Conservation (phyloP, 78 protist genomes). For the Cyanophora paradoxa region DNA sequence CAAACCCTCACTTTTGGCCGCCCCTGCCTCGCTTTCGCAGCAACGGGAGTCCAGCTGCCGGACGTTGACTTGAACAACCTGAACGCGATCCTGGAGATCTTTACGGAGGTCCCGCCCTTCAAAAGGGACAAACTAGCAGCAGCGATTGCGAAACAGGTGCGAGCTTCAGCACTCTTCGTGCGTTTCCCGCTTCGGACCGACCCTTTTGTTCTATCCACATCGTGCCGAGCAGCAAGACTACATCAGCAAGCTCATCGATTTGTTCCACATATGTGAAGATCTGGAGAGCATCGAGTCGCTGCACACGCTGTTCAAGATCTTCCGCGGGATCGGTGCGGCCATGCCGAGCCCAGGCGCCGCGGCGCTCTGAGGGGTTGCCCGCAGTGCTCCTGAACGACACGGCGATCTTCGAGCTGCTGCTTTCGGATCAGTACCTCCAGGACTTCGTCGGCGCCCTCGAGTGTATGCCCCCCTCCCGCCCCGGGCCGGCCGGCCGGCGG, state of each 20-base stretch:
- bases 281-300: constrained; percentile 15
- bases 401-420: constrained; percentile 39
- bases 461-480: constrained; percentile 11
- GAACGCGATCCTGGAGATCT: not conserved
- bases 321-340: constrained; percentile 42
- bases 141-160: not conserved
- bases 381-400: constrained; percentile 58
- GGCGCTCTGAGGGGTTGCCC: not conserved
- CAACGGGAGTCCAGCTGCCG: not conserved
- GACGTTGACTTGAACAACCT: constrained; percentile 11
- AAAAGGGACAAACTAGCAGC: not conserved
- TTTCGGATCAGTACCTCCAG: constrained; percentile 53
- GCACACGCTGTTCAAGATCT: constrained; percentile 32
- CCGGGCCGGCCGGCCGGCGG: not conserved
- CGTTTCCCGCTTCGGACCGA: too few relatives aligned
- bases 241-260: constrained; percentile 28
- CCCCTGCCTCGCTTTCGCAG: not conserved
- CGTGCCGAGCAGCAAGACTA: constrained; percentile 41
- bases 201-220: not conserved
- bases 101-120: not conserved
- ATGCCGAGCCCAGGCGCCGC: not conserved
- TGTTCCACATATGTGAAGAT: constrained; percentile 49
- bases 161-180: too few relatives aligned
- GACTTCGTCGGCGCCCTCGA: constrained; percentile 69
- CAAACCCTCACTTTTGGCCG: not conserved